Base-by-base conservation (phyloP, 129 eudicot species). In the Helianthus tuberosus region DNA sequence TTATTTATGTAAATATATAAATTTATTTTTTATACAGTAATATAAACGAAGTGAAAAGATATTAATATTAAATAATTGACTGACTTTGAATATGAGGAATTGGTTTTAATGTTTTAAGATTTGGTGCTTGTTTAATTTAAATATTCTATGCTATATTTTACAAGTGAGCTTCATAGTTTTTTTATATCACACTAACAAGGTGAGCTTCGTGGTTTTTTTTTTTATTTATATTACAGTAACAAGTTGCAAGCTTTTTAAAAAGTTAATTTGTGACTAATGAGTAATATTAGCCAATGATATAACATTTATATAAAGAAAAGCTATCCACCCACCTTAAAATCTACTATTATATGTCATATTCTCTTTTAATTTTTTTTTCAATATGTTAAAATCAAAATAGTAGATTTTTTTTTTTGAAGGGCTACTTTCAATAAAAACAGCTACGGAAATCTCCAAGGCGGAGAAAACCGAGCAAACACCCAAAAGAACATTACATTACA, bases 251-350 rank as follows among this genome's bases (percentile, higher is more conserved):
- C 66, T 61, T 61, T 57, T 29, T 13, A 35, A 61, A 61, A 61
- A 35, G 66, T 35, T 61, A n/a, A n/a, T n/a, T 61, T 29, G 66
- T 61, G 46, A 61, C 20, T 27, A 5, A 36, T 2, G n/a, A 59
- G 41, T 27, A 59, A 61, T 11, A 61, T 12, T 61, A 10, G 5
- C 66, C 66, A 32, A 29, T 59, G 64, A 59, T 27, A 27, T 27
- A 25, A 23, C 36, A 60, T 23, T 3, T 12, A 59, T 59, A 6
- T 27, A 59, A 12, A 60, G 9, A 60, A 11, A 60, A 12, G 65
- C 65, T 27, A 60, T 43, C 43, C 65, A 60, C 43, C 43, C 65
- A 60, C 65, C 65, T 29, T 60, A 27, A 11, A 58, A 58, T 58
- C 64, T 58, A 16, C 6, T 58, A 60, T 58, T 10, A 25, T 59